Evolutionary conservation across 495 filamentous ascomycete species (phyloP).

Genomic region (Arthonia radiata): DNA sequence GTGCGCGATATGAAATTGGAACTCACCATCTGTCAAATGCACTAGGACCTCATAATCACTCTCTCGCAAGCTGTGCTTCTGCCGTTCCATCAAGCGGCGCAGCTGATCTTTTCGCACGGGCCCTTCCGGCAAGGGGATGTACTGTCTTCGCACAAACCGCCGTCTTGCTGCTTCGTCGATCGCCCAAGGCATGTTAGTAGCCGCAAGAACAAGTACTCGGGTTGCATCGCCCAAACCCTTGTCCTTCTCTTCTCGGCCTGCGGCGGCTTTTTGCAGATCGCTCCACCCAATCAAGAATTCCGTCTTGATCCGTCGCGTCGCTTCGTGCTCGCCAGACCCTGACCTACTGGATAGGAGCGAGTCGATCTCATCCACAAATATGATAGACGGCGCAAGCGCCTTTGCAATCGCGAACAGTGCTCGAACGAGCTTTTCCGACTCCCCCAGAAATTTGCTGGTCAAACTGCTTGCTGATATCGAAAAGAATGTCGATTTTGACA

Average conservation of each 20-base stretch:
- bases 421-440: constrained; percentile 88
- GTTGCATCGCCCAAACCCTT: constrained; percentile 60
- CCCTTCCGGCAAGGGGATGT: constrained; percentile 80
- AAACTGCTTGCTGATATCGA: constrained; percentile 84
- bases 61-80: constrained; percentile 58
- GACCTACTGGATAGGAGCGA: constrained; percentile 69
- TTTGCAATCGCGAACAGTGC: constrained; percentile 83
- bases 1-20: background rate
- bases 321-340: constrained; percentile 71
- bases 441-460: constrained; percentile 88
- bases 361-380: constrained; percentile 98
- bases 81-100: constrained; percentile 51
- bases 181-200: constrained; percentile 93
- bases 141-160: constrained; percentile 81
- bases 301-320: constrained; percentile 83
- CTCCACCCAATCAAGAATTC: constrained; percentile 98
- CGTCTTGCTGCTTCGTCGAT: constrained; percentile 89
- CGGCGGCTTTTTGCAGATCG: constrained; percentile 75
- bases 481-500: constrained; percentile 90
- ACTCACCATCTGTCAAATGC: constrained; percentile 61
- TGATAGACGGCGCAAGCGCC: constrained; percentile 77
- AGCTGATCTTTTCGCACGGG: constrained; percentile 58
- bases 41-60: constrained; percentile 55
- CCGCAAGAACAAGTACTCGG: constrained; percentile 77
- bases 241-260: constrained; percentile 54